Conservation (phyloP, 176 grass and related monocot species). For the Hordeum marinum region DNA sequence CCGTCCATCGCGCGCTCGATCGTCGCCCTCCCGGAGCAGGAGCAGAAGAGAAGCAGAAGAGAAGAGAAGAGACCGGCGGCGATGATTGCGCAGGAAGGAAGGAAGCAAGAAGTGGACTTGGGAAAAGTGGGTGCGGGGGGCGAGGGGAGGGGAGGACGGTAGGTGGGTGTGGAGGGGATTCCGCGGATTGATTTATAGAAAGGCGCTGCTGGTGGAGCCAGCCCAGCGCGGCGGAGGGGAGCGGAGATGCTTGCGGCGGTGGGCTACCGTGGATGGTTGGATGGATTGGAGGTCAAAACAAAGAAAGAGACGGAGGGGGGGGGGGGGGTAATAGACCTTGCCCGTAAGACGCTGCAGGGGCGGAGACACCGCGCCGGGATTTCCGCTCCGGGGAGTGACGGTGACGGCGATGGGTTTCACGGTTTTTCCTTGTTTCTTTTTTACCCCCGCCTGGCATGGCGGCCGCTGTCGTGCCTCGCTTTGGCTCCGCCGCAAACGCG, state of each 20-base stretch:
- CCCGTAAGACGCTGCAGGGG: neutral
- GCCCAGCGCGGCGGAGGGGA: neutral
- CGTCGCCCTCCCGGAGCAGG: neutral
- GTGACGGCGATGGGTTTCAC: neutral
- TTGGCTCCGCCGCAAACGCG: too few species aligned
- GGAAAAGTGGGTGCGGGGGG: neutral
- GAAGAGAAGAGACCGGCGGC: neutral
- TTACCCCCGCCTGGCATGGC: too few species aligned
- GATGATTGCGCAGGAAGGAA: slow-evolving; percentile 44
- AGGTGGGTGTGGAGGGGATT: neutral
- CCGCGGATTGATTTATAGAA: slow-evolving; percentile 35
- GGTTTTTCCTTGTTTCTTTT: neutral
- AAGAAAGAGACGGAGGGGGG: too few species aligned
- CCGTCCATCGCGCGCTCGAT: slow-evolving; percentile 18
- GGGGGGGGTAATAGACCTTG: neutral
- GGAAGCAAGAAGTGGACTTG: neutral
- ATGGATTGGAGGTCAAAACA: neutral
- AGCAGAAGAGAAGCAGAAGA: too few species aligned
- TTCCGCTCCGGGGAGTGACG: neutral
- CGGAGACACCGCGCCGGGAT: neutral
- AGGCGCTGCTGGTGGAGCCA: neutral
- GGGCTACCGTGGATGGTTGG: neutral
- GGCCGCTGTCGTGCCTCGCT: too few species aligned
- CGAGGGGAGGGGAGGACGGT: slow-evolving; percentile 5
- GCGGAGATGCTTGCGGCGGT: slow-evolving; percentile 28